phyloP scores from a whole-genome alignment of 2,329 filamentous ascomycete species.

The Colletotrichum karsti region DNA sequence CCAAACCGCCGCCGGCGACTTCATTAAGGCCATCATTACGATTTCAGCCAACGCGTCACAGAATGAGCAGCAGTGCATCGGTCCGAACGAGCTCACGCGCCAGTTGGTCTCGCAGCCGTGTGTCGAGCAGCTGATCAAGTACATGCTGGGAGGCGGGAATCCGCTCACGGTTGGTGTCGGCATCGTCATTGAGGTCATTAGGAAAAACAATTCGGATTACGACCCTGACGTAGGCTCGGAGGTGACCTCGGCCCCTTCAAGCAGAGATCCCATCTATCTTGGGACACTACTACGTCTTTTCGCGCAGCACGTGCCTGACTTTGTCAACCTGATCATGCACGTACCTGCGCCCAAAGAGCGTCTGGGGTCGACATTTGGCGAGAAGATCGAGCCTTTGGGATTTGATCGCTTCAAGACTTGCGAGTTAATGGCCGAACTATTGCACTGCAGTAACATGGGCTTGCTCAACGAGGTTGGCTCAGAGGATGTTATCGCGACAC shows the following conservation, averaged over 20 bases:
- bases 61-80: constrained; percentile 98
- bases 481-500: constrained; percentile 82
- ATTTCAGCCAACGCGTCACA: constrained; percentile 98
- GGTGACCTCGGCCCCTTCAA: constrained; percentile 80
- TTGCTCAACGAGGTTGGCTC: constrained; percentile 91
- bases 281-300: constrained; percentile 90
- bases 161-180: constrained; percentile 95
- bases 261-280: constrained; percentile 93
- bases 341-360: constrained; percentile 77
- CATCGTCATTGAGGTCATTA: constrained; percentile 97
- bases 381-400: constrained; percentile 90
- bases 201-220: constrained; percentile 99
- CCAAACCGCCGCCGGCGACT: constrained; percentile 96
- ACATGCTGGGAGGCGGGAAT: constrained; percentile 95
- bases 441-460: constrained; percentile 99
- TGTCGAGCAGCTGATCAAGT: constrained; percentile 83
- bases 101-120: constrained; percentile 91
- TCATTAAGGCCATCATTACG: constrained; percentile 98
- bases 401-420: constrained; percentile 99
- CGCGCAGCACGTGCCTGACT: constrained; percentile 89
- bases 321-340: constrained; percentile 90
- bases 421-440: constrained; percentile 95
- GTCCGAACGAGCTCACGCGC: constrained; percentile 94
- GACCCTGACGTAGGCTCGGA: constrained; percentile 90
- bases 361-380: constrained; percentile 87